These are phyloP conservation scores for Naganishia albida DNA, from an alignment of 1,284 basidiomycete species.

Conservation along the genomic window DNA sequence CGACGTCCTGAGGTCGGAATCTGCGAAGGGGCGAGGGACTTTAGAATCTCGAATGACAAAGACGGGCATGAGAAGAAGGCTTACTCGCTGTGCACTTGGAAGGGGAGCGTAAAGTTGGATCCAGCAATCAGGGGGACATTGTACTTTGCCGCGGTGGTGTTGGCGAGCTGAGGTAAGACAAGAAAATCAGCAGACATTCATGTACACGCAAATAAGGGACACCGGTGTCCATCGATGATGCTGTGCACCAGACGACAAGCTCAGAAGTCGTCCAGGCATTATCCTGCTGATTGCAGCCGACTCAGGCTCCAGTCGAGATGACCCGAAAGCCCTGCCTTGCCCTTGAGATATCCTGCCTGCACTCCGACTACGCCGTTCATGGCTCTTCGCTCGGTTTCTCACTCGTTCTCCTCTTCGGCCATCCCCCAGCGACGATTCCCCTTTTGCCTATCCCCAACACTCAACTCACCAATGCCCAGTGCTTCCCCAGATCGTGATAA, in stretches of 20 bases:
- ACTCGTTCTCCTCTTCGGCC: no score
- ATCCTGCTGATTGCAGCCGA: no score
- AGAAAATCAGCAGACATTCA: neutral
- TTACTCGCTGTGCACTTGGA: constrained; percentile 79
- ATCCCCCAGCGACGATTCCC: no score
- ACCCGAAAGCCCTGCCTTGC: neutral
- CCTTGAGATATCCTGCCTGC: no score
- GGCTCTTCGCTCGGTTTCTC: no score
- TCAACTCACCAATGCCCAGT: constrained; percentile 68
- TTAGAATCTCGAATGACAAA: neutral
- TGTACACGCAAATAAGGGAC: no score
- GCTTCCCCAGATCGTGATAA: constrained; percentile 67
- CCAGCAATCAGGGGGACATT: constrained; percentile 64
- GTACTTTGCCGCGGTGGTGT: constrained; percentile 66
- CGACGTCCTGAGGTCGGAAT: constrained; percentile 69
- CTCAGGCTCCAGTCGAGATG: no score
- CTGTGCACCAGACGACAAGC: neutral
- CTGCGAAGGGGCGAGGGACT: constrained; percentile 34
- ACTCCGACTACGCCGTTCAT: no score
- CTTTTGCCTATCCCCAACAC: no score
- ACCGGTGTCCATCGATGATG: no score
- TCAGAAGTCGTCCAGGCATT: neutral
- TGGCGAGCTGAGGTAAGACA: constrained; percentile 43
- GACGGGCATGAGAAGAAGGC: constrained; percentile 47
- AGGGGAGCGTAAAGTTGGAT: constrained; percentile 70